A percentile compares a stretch with the other conserved stretches of the same genome.
Evolutionary conservation across 768 basidiomycete species (phyloP).

Genomic region (Zangia roseola): DNA sequence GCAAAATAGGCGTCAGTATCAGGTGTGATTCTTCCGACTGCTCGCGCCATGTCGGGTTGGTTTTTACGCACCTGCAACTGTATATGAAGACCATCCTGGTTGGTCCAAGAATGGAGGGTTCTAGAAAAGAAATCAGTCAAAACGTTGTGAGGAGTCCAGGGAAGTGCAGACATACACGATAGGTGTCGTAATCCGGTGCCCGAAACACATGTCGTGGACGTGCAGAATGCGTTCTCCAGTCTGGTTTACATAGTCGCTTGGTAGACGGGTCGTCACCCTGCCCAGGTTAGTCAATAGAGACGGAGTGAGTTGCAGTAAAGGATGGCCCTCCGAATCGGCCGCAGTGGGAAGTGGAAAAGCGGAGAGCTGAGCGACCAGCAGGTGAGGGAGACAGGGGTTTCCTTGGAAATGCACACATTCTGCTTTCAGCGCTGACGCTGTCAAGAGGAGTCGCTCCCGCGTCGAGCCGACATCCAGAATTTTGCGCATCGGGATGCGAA

Average conservation of each 20-base stretch:
- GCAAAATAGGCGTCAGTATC: no score
- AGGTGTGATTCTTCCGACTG: no score
- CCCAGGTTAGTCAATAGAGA: constrained; percentile 2
- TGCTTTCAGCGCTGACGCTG: background rate
- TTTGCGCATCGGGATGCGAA: constrained; percentile 3
- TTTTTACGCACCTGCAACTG: constrained; percentile 5
- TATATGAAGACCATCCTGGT: background rate
- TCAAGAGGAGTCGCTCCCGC: constrained; percentile 1
- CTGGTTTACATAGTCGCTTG: background rate
- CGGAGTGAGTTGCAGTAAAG: background rate
- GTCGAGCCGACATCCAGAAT: constrained; percentile 1
- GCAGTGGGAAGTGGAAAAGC: background rate
- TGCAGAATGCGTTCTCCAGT: background rate
- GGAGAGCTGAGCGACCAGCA: background rate
- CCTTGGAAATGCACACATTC: background rate
- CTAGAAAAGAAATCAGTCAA: no score
- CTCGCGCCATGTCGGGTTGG: no score
- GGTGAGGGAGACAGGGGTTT: constrained; percentile 5
- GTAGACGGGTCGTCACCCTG: background rate
- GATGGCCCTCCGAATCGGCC: background rate
- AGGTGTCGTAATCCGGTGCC: constrained; percentile 3
- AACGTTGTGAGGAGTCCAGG: no score
- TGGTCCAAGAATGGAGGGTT: constrained; percentile 4
- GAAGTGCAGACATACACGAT: background rate
- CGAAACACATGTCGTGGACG: constrained; percentile 2